phyloP scores from a whole-genome alignment of 495 filamentous ascomycete species.

The Rostrohypoxylon terebratum region DNA sequence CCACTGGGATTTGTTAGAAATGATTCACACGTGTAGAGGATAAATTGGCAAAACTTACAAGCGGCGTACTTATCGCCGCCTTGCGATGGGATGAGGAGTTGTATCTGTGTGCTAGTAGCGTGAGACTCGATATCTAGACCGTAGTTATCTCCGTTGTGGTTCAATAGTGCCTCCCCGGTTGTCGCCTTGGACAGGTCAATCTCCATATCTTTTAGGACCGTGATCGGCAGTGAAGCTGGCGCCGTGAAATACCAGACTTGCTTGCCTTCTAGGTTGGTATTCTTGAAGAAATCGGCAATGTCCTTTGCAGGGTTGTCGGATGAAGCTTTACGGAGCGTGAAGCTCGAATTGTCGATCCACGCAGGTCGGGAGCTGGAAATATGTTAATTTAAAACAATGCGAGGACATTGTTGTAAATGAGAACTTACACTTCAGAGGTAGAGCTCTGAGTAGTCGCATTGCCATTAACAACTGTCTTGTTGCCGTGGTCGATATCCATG shows the following conservation, averaged over 20 bases:
- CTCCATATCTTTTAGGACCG: constrained; percentile 59
- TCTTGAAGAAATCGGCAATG: constrained; percentile 53
- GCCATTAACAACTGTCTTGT: constrained; percentile 43
- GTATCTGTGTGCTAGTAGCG: constrained; percentile 54
- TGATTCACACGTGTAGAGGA: not conserved
- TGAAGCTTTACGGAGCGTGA: constrained; percentile 54
- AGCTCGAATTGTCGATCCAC: constrained; percentile 47
- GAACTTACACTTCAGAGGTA: constrained; percentile 39
- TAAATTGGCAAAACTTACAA: constrained; percentile 45
- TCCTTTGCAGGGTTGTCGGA: constrained; percentile 48
- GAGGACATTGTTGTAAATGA: too few relatives aligned
- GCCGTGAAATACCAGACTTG: constrained; percentile 65
- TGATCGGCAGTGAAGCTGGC: constrained; percentile 61
- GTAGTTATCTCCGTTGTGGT: constrained; percentile 58
- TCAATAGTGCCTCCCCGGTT: constrained; percentile 52
- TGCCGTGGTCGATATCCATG: constrained; percentile 47
- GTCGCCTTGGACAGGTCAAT: constrained; percentile 55
- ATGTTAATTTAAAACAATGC: not conserved
- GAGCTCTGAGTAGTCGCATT: constrained; percentile 23
- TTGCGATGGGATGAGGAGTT: constrained; percentile 57
- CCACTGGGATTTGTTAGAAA: constrained; percentile 45
- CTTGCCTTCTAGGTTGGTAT: constrained; percentile 60
- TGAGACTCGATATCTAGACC: constrained; percentile 51
- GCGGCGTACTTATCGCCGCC: constrained; percentile 56
- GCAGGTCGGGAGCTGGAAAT: constrained; percentile 36